Percentiles rank a stretch among this genome's conserved stretches.
Conservation (phyloP, 2,329 filamentous ascomycete species). For the Botrytis byssoidea region DNA sequence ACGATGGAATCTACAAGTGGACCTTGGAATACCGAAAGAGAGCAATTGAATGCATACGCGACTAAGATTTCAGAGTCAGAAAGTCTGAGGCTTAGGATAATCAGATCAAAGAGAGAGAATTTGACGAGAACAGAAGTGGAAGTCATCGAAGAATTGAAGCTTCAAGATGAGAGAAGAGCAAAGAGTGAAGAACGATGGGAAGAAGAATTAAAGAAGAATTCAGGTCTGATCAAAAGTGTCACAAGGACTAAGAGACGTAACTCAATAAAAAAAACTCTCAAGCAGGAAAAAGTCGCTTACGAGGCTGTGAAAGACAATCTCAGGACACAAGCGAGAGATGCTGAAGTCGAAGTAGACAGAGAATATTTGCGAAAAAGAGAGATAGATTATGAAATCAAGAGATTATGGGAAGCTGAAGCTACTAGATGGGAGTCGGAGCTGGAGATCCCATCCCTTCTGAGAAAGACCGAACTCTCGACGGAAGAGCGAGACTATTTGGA, state of each 20-base stretch:
- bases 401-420: background rate
- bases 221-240: background rate
- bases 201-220: background rate
- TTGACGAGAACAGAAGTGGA: background rate
- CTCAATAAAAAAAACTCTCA: background rate
- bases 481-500: background rate
- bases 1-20: background rate
- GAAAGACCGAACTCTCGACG: background rate
- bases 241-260: background rate
- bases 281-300: background rate
- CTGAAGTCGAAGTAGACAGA: background rate
- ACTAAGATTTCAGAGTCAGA: fast-evolving
- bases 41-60: background rate
- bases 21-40: background rate
- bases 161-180: background rate
- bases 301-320: background rate
- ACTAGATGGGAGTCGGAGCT: background rate
- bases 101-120: background rate
- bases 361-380: background rate
- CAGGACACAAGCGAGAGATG: background rate
- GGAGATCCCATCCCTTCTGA: background rate
- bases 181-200: background rate
- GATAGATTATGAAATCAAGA: background rate
- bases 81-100: background rate
- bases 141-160: background rate